Evolutionary conservation across 2,329 filamentous ascomycete species (phyloP), one percentile per base, ranked within the genome.

Genomic region (Sordariomycetes sp.): DNA sequence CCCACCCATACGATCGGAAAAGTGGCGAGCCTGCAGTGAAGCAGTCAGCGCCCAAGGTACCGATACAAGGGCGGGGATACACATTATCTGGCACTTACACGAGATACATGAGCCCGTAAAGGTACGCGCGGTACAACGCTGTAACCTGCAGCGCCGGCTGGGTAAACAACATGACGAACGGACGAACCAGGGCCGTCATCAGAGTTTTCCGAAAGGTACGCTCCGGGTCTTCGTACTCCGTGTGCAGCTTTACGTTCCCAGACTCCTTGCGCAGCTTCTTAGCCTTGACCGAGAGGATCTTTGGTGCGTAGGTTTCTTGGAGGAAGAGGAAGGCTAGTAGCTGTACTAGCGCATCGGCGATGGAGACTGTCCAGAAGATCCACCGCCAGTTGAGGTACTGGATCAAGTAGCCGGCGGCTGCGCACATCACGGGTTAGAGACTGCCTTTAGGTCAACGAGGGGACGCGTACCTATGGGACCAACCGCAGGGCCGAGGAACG

Each of bases 391-490:
- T 70, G 35, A 74, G 72, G 3, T 76, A 73, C 71, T 85, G 75
- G 1, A 80, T 81, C 1, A 87, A 68, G 67, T 86, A 88, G 0
- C 83, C 83, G 62, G 82, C 82, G 16, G 80, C 77, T 66, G 11
- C 34, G 2, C 37, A 10, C 25, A 35, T n/a, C 4, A 16, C 12
- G 14, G 8, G 18, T 48, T 18, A 50, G 28, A 25, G n/a, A 14
- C 24, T 34, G 16, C 2, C n/a, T 8, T 25, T 32, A n/a, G 11
- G 32, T 35, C 43, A 11, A 7, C 14, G 28, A 20, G 24, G 16
- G 11, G 37, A 24, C 14, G 16, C 48, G 11, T 40, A 57, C 55
- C 55, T 59, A 87, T 82, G 0, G 79, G 78, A 0, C 77, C 83
- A 1, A 86, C 56, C 0, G 75, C 74, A 0, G 84, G 83, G 0